Conservation (phyloP, 495 filamentous ascomycete genomes). For the Hyaloscypha variabilis region DNA sequence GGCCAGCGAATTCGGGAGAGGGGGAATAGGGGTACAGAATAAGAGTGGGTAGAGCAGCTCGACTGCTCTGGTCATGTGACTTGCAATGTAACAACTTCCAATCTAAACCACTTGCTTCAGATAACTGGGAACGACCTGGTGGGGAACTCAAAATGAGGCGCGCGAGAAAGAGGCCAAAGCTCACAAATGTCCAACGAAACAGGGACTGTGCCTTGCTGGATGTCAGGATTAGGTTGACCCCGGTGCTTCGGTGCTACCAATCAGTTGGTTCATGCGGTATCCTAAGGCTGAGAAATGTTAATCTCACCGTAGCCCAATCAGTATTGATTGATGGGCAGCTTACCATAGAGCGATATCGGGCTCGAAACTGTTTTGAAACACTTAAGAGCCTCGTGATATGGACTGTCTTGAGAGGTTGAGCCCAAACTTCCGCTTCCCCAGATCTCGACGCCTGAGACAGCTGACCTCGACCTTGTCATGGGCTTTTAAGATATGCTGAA, state of each 20-base stretch:
- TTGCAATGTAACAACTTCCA: not conserved
- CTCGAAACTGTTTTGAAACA: conserved; percentile 5
- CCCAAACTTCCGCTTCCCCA: conserved; percentile 9
- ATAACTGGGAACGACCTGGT: not conserved
- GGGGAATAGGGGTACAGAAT: not conserved
- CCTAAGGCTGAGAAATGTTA: not conserved
- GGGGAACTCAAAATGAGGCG: not conserved
- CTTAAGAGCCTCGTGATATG: not conserved
- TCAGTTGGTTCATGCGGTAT: not conserved
- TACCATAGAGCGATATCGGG: not conserved
- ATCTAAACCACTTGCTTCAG: not conserved
- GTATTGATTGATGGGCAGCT: not conserved
- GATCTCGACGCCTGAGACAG: not conserved
- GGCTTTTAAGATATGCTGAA: not conserved
- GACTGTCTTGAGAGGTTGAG: not conserved
- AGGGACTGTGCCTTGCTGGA: not conserved
- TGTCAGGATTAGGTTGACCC: not conserved
- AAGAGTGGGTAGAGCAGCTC: not conserved
- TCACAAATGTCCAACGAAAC: not conserved
- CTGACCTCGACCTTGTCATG: not conserved
- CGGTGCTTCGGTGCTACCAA: not conserved
- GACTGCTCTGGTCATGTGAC: not conserved
- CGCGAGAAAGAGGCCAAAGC: not conserved
- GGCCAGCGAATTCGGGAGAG: not conserved
- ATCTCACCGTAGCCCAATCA: not conserved